A percentile compares a stretch with the other conserved stretches of the same genome.
Conservation (phyloP, 106 monocot genomes). For the Platanthera zijinensis region DNA sequence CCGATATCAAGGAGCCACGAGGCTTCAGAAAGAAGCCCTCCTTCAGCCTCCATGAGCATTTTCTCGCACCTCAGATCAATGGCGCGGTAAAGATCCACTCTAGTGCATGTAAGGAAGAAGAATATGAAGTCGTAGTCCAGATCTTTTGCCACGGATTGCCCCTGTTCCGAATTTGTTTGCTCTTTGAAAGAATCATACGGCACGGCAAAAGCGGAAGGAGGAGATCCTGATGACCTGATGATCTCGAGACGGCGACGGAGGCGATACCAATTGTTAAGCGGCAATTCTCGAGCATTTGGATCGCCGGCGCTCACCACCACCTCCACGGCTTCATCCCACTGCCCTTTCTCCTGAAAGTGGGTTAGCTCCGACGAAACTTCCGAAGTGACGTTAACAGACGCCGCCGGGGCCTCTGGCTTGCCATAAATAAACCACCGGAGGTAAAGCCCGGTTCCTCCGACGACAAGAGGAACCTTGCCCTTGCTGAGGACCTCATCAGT, state of each 20-base stretch:
- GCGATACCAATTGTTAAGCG: constrained; percentile 80
- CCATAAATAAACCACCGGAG: constrained; percentile 90
- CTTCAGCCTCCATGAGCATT: constrained; percentile 58
- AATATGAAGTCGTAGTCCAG: constrained; percentile 81
- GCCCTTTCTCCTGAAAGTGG: constrained; percentile 34
- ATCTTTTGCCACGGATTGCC: constrained; percentile 10
- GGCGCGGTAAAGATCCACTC: constrained; percentile 60
- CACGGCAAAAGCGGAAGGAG: constrained; percentile 62
- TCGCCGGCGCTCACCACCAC: constrained; percentile 65
- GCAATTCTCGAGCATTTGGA: constrained; percentile 40
- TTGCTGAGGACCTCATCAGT: constrained; percentile 39
- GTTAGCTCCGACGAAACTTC: constrained; percentile 41
- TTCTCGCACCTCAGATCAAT: constrained; percentile 90
- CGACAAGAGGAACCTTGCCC: constrained; percentile 58
- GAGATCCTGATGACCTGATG: constrained; percentile 54
- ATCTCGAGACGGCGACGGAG: constrained; percentile 75
- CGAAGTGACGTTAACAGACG: constrained; percentile 25
- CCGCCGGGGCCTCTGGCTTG: constrained; percentile 72
- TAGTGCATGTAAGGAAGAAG: constrained; percentile 64
- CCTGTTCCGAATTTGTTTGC: background rate
- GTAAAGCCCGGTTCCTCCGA: constrained; percentile 86
- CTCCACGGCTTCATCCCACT: constrained; percentile 74
- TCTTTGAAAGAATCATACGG: constrained; percentile 60
- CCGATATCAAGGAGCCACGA: constrained; percentile 88
- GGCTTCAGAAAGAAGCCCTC: constrained; percentile 78